Evolutionary conservation across 305 asterid species (phyloP).

Genomic region (Salvia sclarea): DNA sequence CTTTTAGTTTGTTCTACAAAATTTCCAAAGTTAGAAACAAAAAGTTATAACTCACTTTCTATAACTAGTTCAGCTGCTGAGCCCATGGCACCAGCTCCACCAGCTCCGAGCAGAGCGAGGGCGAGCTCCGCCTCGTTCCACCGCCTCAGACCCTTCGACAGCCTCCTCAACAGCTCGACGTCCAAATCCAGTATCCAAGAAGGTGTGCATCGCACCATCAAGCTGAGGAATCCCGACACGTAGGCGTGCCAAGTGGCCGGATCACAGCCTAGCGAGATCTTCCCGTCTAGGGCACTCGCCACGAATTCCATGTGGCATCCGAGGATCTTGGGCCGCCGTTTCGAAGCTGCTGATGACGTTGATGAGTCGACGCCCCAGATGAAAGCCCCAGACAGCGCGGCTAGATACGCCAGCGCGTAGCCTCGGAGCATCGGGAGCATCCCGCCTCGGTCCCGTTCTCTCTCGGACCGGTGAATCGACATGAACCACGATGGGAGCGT

Average conservation of each 20-base stretch:
- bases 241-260: constrained; percentile 89
- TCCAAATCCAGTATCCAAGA: constrained; percentile 75
- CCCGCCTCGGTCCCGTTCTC: constrained; percentile 41
- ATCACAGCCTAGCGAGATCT: constrained; percentile 83
- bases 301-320: constrained; percentile 78
- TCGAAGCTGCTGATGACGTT: constrained; percentile 54
- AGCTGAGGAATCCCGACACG: constrained; percentile 69
- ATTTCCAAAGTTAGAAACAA: constrained; percentile 27
- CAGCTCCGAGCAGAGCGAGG: constrained; percentile 67
- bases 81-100: constrained; percentile 76
- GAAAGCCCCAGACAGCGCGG: constrained; percentile 70
- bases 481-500: constrained; percentile 94
- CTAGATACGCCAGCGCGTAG: constrained; percentile 78
- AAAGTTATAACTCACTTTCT: constrained; percentile 40
- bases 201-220: constrained; percentile 72
- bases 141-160: constrained; percentile 65
- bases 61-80: constrained; percentile 77
- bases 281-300: constrained; percentile 74
- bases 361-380: constrained; percentile 78
- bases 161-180: constrained; percentile 56
- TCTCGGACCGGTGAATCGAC: constrained; percentile 55
- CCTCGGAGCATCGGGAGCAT: constrained; percentile 70
- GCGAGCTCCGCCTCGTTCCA: constrained; percentile 88
- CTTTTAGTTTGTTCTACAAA: constrained; percentile 47
- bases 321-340: constrained; percentile 65